phyloP scores from a whole-genome alignment of 148 eudicot genomes.

The Chenopodium suecicum region DNA sequence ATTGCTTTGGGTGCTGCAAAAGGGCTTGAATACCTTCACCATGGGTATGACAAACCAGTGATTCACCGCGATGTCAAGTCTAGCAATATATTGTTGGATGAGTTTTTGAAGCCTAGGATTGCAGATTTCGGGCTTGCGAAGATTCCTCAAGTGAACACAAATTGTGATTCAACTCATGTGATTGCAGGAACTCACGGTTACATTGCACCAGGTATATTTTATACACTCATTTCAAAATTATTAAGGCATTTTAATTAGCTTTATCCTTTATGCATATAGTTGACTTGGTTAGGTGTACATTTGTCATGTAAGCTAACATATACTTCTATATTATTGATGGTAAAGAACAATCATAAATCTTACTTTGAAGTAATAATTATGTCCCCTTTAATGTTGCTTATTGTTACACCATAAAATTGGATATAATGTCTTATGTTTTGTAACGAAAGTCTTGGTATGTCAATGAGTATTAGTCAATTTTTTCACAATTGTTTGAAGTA shows the following conservation, averaged over 20 bases:
- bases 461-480: no score
- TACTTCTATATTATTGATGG: not conserved
- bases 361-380: no score
- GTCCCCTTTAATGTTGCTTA: no score
- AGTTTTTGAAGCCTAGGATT: constrained; percentile 72
- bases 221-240: not conserved
- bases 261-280: not conserved
- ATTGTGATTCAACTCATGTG: constrained; percentile 56
- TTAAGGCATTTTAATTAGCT: not conserved
- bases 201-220: constrained; percentile 83
- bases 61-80: constrained; percentile 95
- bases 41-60: constrained; percentile 71
- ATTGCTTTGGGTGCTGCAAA: constrained; percentile 81
- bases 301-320: not conserved
- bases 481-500: no score
- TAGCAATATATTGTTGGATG: constrained; percentile 83
- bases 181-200: constrained; percentile 89
- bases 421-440: no score
- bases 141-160: constrained; percentile 51
- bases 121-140: constrained; percentile 96
- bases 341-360: no score
- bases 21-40: constrained; percentile 90
- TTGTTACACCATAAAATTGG: no score
- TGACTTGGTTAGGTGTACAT: not conserved
- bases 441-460: no score